These are phyloP conservation scores for Sphaerulina vaccinii DNA, from an alignment of 2,329 filamentous ascomycete species.

Conservation along the genomic window DNA sequence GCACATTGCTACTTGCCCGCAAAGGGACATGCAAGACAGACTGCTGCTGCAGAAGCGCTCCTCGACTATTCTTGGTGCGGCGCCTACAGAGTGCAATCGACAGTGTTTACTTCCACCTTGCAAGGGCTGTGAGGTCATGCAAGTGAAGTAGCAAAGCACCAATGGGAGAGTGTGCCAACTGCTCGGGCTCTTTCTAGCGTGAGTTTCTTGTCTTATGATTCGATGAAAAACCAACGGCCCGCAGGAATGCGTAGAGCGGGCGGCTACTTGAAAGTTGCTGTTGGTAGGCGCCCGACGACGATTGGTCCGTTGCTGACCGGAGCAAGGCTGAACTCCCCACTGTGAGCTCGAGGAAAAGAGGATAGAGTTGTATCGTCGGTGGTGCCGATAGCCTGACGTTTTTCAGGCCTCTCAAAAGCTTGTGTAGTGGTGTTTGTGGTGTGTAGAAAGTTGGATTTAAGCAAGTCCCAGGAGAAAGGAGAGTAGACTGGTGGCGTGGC, in stretches of 20 bases:
- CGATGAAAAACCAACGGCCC: constrained; percentile 20
- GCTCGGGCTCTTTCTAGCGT: constrained; percentile 9
- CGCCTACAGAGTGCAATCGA: constrained; percentile 27
- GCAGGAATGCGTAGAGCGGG: constrained; percentile 14
- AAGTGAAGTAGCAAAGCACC: constrained; percentile 16
- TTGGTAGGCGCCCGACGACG: constrained; percentile 12
- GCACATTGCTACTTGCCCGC: constrained; percentile 23
- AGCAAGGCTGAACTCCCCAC: constrained; percentile 3
- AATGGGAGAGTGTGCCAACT: constrained; percentile 20
- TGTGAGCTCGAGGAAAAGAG: background rate
- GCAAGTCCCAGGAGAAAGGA: constrained; percentile 12
- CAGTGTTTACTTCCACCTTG: constrained; percentile 18
- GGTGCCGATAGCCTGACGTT: constrained; percentile 5
- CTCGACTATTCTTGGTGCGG: constrained; percentile 32
- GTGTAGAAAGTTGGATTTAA: background rate
- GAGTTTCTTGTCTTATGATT: constrained; percentile 4
- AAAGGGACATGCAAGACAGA: constrained; percentile 28
- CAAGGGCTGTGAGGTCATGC: constrained; percentile 19
- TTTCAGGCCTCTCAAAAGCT: too few species aligned
- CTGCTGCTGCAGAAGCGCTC: constrained; percentile 24
- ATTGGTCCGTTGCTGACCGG: constrained; percentile 16
- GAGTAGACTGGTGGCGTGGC: constrained; percentile 9
- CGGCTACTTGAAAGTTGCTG: constrained; percentile 13
- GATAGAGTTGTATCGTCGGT: constrained; percentile 9
- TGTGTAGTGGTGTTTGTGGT: too few species aligned